These are phyloP conservation scores for Sporisorium exsertum DNA, from an alignment of 1,284 basidiomycete genomes.

Conservation along the genomic window DNA sequence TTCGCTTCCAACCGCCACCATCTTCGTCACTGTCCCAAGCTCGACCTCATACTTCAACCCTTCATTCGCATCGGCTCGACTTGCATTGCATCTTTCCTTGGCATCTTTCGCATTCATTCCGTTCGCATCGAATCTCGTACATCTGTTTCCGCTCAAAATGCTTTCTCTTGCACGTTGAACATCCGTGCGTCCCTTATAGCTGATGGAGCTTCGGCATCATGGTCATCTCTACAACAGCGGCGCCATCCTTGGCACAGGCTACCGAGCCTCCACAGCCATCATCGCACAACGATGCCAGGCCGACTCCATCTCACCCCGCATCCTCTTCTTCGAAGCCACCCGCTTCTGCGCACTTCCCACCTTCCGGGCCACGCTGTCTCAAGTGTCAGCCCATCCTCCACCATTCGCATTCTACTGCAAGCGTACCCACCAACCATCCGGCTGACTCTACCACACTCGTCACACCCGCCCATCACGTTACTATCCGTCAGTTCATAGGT, in stretches of 20 bases:
- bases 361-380: conserved; percentile 22
- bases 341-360: conserved; percentile 22
- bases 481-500: conserved; percentile 45
- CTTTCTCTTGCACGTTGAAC: not conserved
- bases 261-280: conserved; percentile 19
- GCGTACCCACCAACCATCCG: conserved; percentile 14
- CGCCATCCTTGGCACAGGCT: not conserved
- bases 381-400: conserved; percentile 36
- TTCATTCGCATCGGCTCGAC: not conserved
- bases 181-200: no score
- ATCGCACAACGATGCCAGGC: not conserved
- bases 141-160: not conserved
- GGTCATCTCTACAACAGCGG: conserved; percentile 5
- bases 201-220: conserved; percentile 4
- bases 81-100: not conserved
- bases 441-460: conserved; percentile 17
- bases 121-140: not conserved
- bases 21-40: not conserved
- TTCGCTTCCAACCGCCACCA: not conserved
- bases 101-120: not conserved
- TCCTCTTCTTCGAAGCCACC: conserved; percentile 4
- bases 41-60: not conserved
- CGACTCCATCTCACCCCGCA: conserved; percentile 6
- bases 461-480: conserved; percentile 27
- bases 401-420: conserved; percentile 24